Base-by-base conservation (phyloP, 768 basidiomycete species). In the Macrolepiota dolichaula region DNA sequence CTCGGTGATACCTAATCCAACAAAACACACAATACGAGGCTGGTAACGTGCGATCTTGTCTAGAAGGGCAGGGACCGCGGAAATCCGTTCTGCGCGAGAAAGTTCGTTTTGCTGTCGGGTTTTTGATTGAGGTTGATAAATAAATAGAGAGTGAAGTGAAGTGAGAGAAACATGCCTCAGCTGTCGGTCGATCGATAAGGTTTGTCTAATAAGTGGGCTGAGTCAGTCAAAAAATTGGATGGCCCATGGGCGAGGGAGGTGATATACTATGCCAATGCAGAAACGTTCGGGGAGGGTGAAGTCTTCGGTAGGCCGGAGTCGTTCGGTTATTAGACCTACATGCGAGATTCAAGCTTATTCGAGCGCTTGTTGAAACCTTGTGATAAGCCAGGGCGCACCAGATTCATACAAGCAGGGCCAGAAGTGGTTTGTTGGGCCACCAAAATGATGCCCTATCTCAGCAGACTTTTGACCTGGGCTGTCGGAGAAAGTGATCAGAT, bases 371-470 rank as follows among this genome's bases (percentile, higher is more conserved):
- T 32, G 29, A 7, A 32, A 32, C 3, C 3, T 42, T 9, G 37
- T 3, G 5, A 55, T 32, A 7, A 50, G 29, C 25, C 38, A 25
- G n/a, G 25, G 65, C 69, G 35, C 64, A 85, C 91, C 87, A 49
- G 89, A 86, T 46, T 77, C 76, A 65, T 89, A 77, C 0, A 95
- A 76, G 62, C 89, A 89, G 47, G 73, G 76, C 89, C 89, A 94
- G 71, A 94, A 94, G 64, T 92, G 91, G 67, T 95, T 94, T 2
- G 86, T 86, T 0, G 86, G 86, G 67, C 89, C 84, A 1, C 86
- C 89, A 65, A 86, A 95, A 69, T 94, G 92, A 70, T 91, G 89
- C 0, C 92, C 92, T 2, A 79, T 76, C 59, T 79, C 77, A 0
- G 89, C 86, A 0, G 91, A 92, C 69, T 76, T 80, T 63, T 80